Base-by-base conservation (phyloP, 768 basidiomycete species). In the Pisolithus marmoratus region DNA sequence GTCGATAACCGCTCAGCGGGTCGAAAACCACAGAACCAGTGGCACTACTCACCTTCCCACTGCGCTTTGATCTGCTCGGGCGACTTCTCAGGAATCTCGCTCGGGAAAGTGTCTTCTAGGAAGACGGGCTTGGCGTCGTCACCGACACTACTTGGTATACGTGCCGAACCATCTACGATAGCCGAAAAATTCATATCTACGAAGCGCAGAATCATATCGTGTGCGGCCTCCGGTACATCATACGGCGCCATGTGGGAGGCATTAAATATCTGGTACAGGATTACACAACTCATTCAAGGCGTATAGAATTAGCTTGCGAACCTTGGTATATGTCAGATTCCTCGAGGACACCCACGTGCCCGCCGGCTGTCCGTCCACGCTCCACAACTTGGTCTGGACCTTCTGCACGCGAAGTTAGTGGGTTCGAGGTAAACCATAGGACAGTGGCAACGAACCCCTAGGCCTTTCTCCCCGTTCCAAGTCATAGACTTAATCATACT, bases 201-300 rank as follows among this genome's bases (percentile, higher is more conserved):
- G 74, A 99, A 99, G 14, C 96, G 90, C 38, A 96, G 81, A 59
- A 99, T 95, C 96, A 98, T 97, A 68, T 99, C 96, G 66, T 97
- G 93, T 4, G 94, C 76, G 19, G 86, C 82, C 48, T 90, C 79
- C 0, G 94, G 94, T 12, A 88, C 74, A 67, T 99, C 95, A 67
- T 75, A 87, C 12, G 88, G 85, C 8, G 82, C 95, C 96, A 98
- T 99, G 69, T 98, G 96, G 1, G 94, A 97, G 3, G 92, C 90
- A 53, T 93, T 90, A 68, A 86, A 88, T 23, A 96, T 80, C 90
- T 94, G 52, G 40, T 52, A 27, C 34, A 46, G 23, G 29, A 46
- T 31, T 31, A 38, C 15, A 24, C 15, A 26, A 47, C 38, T 26
- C 7, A 41, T 2, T 19, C 2, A 1, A 31, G 23, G 22, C 11